phyloP scores from a whole-genome alignment of 768 basidiomycete genomes.

The Podaxis sp. region DNA sequence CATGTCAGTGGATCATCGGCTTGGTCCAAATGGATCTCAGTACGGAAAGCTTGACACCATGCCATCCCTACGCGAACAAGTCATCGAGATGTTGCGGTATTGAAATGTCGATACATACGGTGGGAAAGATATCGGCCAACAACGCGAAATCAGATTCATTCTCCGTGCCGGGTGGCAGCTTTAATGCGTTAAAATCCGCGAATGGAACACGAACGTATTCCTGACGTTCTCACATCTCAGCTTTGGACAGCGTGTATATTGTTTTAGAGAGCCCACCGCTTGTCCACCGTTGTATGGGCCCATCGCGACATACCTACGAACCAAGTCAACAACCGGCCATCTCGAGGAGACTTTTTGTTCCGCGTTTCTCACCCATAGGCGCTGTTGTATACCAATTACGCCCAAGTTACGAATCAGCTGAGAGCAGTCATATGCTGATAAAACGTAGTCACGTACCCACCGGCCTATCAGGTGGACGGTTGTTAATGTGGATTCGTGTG shows the following conservation, averaged over 20 bases:
- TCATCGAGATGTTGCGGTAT: background rate
- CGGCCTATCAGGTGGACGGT: constrained; percentile 32
- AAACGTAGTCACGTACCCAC: constrained; percentile 34
- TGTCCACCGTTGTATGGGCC: constrained; percentile 56
- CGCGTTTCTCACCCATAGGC: constrained; percentile 41
- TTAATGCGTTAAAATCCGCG: constrained; percentile 56
- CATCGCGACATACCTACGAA: constrained; percentile 51
- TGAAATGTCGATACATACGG: constrained; percentile 28
- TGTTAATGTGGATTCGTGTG: background rate
- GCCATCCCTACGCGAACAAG: constrained; percentile 41
- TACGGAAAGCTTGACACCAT: constrained; percentile 49
- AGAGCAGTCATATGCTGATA: background rate
- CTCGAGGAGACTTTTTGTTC: background rate
- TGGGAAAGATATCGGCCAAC: constrained; percentile 57
- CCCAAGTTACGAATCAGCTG: background rate
- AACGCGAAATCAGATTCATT: constrained; percentile 56
- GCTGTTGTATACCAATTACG: constrained; percentile 23
- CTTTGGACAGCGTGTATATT: background rate
- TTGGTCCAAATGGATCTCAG: constrained; percentile 7
- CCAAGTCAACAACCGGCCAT: background rate
- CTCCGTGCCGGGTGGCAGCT: constrained; percentile 51
- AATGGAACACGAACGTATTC: constrained; percentile 59
- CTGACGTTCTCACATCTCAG: constrained; percentile 22
- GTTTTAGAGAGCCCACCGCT: constrained; percentile 33
- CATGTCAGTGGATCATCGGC: background rate